These are phyloP conservation scores for Russula virescens DNA, from an alignment of 768 basidiomycete genomes.

Conservation along the genomic window DNA sequence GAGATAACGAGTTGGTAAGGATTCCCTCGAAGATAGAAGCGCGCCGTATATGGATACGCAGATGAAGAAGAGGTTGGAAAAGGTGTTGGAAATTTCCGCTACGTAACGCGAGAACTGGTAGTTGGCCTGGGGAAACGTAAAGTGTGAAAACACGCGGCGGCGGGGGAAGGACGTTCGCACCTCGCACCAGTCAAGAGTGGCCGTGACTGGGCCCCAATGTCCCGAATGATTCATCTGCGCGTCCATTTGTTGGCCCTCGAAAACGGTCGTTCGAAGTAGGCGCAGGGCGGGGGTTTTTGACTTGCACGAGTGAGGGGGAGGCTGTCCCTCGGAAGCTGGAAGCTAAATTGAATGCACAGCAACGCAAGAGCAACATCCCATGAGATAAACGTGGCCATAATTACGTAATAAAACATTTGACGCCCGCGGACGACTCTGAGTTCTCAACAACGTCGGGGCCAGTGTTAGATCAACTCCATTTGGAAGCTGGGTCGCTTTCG, in stretches of 20 bases:
- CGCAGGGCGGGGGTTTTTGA: too few relatives aligned
- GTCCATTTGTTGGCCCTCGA: not conserved
- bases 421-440: too few relatives aligned
- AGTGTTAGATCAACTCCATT: too few relatives aligned
- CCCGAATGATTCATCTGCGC: not conserved
- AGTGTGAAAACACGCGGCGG: not conserved
- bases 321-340: too few relatives aligned
- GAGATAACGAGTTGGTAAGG: constrained; percentile 35
- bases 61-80: constrained; percentile 61
- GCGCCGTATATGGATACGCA: constrained; percentile 46
- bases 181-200: constrained; percentile 74
- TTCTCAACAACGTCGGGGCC: too few relatives aligned
- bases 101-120: constrained; percentile 75
- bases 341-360: too few relatives aligned
- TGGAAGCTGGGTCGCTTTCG: too few relatives aligned
- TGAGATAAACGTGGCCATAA: too few relatives aligned
- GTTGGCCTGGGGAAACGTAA: constrained; percentile 46
- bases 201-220: constrained; percentile 57
- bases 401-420: too few relatives aligned
- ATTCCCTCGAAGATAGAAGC: constrained; percentile 29
- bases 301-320: too few relatives aligned
- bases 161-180: constrained; percentile 31
- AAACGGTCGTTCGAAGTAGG: too few relatives aligned
- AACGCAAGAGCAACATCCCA: too few relatives aligned
- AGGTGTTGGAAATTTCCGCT: constrained; percentile 65